A percentile compares a stretch with the other conserved stretches of the same genome.
Evolutionary conservation across 345 rosid genomes (phyloP).

Genomic region (Hibiscus trionum): DNA sequence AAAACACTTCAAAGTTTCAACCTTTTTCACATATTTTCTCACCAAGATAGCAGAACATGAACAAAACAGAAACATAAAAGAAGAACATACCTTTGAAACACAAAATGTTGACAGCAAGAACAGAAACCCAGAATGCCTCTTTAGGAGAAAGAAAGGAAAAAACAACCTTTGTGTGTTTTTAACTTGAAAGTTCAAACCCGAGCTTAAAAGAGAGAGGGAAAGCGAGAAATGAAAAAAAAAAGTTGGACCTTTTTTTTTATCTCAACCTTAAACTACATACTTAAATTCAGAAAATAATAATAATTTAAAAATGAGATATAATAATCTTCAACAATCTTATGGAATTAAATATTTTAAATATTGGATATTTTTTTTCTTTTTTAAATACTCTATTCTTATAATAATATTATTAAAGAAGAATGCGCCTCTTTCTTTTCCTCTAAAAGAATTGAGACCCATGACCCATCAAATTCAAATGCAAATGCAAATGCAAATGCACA

Average conservation of each 20-base stretch:
- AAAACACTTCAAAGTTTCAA: conserved; percentile 25
- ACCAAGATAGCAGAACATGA: conserved; percentile 17
- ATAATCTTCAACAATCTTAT: background rate
- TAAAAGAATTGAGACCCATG: background rate
- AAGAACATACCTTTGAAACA: conserved; percentile 22
- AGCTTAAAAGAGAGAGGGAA: conserved; percentile 5
- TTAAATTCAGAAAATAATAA: background rate
- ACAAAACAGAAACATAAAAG: background rate
- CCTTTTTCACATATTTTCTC: conserved; percentile 19
- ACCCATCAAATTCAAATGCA: background rate
- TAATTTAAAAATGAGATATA: background rate
- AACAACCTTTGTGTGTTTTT: conserved; percentile 22
- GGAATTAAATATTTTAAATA: background rate
- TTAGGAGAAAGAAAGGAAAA: background rate
- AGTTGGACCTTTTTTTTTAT: too few relatives aligned
- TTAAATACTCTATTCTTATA: background rate
- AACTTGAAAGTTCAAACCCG: conserved; percentile 20
- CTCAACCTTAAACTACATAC: background rate
- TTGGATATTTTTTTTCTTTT: background rate
- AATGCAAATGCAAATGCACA: too few relatives aligned
- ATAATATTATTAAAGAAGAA: background rate
- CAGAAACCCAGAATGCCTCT: conserved; percentile 3
- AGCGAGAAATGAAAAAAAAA: conserved; percentile 3
- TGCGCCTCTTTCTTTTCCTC: background rate
- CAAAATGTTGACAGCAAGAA: conserved; percentile 13